Evolutionary conservation across 1,284 basidiomycete species (phyloP), one percentile per base, ranked within the genome.

Genomic region (Neonothopanus nambi): DNA sequence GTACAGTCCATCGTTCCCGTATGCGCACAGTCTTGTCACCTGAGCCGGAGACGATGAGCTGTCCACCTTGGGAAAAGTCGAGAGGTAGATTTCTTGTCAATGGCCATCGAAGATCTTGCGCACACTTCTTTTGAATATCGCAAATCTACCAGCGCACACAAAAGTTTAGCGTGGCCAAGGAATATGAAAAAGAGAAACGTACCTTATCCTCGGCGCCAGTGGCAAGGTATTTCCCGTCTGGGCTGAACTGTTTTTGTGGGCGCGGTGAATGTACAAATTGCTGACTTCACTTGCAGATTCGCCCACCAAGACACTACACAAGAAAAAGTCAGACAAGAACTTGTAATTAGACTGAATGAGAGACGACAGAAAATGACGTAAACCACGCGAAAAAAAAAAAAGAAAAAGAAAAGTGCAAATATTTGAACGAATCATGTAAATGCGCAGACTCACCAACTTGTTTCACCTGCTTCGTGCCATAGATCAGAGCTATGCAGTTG

Each of bases 51-150:
- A 93, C 88, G 57, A 96, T 85, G 60, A 89, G 82, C 12, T 84
- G 77, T 6, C 93, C 92, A 63, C 95, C 90, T 21, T 79, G 72
- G 8, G 89, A 89, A 67, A 93, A 95, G 66, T 93, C 91, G 55
- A 96, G 82, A 5, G 91, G 70, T 95, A 96, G 61, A 96, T 93
- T 70, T 94, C 93, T 65, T 92, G 89, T 66, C 87, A 84, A 71
- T 96, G 94, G 1, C 93, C 94, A 47, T 87, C 82, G 59, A 95
- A 89, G 18, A 90, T 76, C 55, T 81, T 84, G 55, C 82, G 77
- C 61, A 93, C 81, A 79, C 63, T 84, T 84, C 65, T 84, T 84
- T 24, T 77, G 76, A 59, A 95, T 89, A 65, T 95, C 91, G 93
- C 93, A 96, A 63, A 91, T 90, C 91, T 89, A 56, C n/a, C 28